Evolutionary conservation across 139 green algal genomes (phyloP), one percentile per base, ranked within the genome.

Genomic region (Tetraselmis striata): DNA sequence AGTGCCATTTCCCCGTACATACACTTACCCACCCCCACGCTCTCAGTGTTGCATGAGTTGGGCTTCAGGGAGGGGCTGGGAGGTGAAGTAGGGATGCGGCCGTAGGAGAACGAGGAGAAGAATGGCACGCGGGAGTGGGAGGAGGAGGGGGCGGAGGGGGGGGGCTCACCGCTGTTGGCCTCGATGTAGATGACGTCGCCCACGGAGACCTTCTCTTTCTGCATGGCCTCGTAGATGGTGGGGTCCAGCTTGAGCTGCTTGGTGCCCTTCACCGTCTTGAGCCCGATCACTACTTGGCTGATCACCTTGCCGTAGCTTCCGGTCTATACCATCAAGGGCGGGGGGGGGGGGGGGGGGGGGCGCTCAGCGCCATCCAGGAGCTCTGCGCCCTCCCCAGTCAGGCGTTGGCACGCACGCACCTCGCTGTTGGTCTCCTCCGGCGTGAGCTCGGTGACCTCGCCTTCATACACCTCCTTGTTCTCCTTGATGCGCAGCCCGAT

Each of bases 151-250:
- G n/a, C n/a, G n/a, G n/a, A n/a, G n/a, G n/a, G n/a, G n/a, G n/a
- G n/a, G 75, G 26, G 2, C 26, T 23, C 78, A 76, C 97, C 97
- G 28, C 87, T 95, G 89, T 95, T 98, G 32, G 97, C 95, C 89
- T 99, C 97, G 75, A 99, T 98, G 94, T 99, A 99, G 77, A 99
- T 99, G 1, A 99, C 97, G 83, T 99, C 97, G 0, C 97, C 97
- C 76, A 91, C 77, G 29, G 77, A 11, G 74, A 98, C 94, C 82
- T 94, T 95, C 89, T 98, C 95, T 82, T 98, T 98, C 77, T 95
- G 90, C 78, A 99, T 86, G 45, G 88, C 87, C 87, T 99, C 97
- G 84, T 98, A 97, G 79, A 99, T 99, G 80, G 93, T 94, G 30
- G 97, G 97, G 87, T 99, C 97, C 59, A 98, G 90, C 86, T 97